Evolutionary conservation across 768 basidiomycete genomes (phyloP).

Genomic region (Pleurotus sapidus): DNA sequence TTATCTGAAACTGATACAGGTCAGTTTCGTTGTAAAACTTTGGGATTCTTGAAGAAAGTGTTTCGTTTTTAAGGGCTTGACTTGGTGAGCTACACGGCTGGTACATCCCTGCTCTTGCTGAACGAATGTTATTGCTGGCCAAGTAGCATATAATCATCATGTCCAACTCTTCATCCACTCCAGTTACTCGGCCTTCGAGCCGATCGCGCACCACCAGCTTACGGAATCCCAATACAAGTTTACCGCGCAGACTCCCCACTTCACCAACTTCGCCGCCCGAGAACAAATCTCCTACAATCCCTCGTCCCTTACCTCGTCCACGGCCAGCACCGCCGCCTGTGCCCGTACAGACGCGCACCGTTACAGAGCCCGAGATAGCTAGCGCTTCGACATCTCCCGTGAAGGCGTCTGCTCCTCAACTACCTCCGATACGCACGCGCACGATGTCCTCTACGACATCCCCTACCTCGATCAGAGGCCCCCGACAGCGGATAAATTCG

Average conservation of each 20-base stretch:
- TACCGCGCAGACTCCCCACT: background rate
- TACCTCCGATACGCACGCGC: background rate
- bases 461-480: background rate
- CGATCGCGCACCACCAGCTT: background rate
- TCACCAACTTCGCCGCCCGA: background rate
- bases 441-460: background rate
- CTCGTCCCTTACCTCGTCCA: slow-evolving; percentile 5
- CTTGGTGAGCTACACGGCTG: background rate
- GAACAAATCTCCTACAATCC: background rate
- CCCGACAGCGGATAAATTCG: background rate
- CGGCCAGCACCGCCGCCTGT: background rate
- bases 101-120: background rate
- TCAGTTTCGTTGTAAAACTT: background rate
- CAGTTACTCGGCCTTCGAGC: background rate
- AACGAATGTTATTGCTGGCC: background rate
- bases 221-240: background rate
- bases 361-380: background rate
- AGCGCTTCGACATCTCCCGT: background rate
- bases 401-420: background rate
- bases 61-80: background rate
- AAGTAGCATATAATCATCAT: background rate
- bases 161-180: background rate
- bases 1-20: background rate
- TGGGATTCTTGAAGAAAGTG: background rate
- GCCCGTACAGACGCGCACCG: background rate